These are phyloP conservation scores for Wickerhamiella lipophila DNA, from an alignment of 805 yeast genomes.

Conservation along the genomic window DNA sequence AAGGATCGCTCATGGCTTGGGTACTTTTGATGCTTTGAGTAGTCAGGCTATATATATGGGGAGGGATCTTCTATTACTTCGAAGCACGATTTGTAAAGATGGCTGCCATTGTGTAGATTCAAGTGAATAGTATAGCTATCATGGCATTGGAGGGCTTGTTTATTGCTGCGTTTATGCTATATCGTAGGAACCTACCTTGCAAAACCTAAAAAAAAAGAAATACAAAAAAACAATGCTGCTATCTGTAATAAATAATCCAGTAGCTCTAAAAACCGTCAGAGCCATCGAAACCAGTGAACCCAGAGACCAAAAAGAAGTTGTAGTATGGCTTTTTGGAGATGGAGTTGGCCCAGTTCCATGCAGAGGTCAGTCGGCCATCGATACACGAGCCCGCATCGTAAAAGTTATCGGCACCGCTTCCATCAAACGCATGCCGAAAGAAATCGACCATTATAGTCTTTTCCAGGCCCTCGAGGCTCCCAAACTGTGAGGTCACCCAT, in stretches of 20 bases:
- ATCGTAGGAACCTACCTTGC: too few species aligned
- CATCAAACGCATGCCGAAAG: slow-evolving; percentile 53
- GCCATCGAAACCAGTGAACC: slow-evolving; percentile 68
- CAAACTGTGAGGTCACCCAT: slow-evolving; percentile 49
- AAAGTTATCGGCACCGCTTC: slow-evolving; percentile 74
- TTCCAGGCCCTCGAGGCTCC: slow-evolving; percentile 41
- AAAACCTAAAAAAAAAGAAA: too few species aligned
- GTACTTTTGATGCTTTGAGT: neutral
- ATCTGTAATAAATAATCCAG: neutral
- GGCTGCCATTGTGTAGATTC: too few species aligned
- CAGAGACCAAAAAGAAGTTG: slow-evolving; percentile 49
- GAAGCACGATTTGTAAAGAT: too few species aligned
- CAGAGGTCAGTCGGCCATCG: slow-evolving; percentile 68
- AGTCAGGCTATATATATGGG: neutral
- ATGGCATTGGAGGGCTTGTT: too few species aligned
- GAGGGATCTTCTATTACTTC: too few species aligned
- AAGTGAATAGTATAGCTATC: too few species aligned
- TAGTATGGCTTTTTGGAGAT: slow-evolving; percentile 55
- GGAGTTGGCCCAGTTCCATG: slow-evolving; percentile 73
- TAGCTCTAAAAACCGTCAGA: slow-evolving; percentile 39
- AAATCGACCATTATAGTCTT: slow-evolving; percentile 37
- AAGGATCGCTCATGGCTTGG: neutral
- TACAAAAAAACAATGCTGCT: too few species aligned
- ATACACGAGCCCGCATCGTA: slow-evolving; percentile 77
- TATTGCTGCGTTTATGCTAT: too few species aligned